Conservation (phyloP, 2,329 filamentous ascomycete genomes). For the Penicillium expansum region DNA sequence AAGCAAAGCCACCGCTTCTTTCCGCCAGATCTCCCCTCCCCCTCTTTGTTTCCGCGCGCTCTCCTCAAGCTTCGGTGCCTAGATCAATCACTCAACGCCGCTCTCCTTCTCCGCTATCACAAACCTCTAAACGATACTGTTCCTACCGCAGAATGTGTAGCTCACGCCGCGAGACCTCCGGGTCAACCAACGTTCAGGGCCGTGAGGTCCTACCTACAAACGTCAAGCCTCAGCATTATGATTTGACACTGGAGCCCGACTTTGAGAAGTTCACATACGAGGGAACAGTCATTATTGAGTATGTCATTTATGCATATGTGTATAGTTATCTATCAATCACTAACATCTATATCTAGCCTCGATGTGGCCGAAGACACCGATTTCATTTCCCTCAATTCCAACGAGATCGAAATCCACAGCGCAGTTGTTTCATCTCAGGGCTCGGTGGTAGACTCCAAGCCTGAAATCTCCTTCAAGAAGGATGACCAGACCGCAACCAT, state of each 20-base stretch:
- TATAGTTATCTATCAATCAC: not conserved
- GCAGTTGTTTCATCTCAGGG: constrained; percentile 64
- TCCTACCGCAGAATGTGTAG: constrained; percentile 77
- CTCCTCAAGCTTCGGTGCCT: constrained; percentile 22
- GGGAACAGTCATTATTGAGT: constrained; percentile 80
- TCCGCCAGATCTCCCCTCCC: constrained; percentile 30
- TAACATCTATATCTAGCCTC: constrained; percentile 49
- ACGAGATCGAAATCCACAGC: constrained; percentile 79
- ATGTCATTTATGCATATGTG: constrained; percentile 27
- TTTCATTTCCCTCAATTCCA: constrained; percentile 81
- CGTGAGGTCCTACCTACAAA: constrained; percentile 88
- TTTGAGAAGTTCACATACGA: constrained; percentile 84
- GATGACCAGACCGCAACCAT: constrained; percentile 79
- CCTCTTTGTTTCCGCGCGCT: constrained; percentile 25
- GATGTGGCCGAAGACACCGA: constrained; percentile 81
- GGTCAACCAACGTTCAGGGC: constrained; percentile 60
- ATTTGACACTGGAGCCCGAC: constrained; percentile 86
- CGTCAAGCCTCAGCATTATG: constrained; percentile 87
- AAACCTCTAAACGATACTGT: constrained; percentile 57
- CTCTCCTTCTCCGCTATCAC: constrained; percentile 29
- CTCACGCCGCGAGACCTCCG: constrained; percentile 57
- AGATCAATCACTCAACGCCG: constrained; percentile 20
- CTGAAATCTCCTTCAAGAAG: constrained; percentile 70
- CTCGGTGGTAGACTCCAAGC: constrained; percentile 58
- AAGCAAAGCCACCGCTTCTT: constrained; percentile 37